phyloP scores from a whole-genome alignment of 2,329 filamentous ascomycete species.

The Colletotrichum sp. region DNA sequence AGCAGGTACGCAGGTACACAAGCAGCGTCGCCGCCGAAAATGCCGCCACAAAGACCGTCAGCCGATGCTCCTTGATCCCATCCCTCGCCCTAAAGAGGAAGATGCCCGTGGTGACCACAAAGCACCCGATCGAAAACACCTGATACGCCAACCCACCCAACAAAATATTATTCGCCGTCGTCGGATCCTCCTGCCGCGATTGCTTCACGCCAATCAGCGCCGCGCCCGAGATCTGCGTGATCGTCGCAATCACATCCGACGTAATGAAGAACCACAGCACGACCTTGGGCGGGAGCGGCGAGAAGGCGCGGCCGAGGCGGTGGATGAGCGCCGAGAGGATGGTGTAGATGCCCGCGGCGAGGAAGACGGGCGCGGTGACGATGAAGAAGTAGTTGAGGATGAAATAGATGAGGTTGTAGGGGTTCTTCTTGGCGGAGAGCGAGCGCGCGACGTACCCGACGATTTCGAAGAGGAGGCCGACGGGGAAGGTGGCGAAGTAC shows the following conservation, averaged over 20 bases:
- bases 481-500: constrained; percentile 51
- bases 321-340: constrained; percentile 55
- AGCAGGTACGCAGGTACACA: constrained; percentile 57
- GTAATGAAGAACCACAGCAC: constrained; percentile 61
- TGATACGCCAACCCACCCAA: constrained; percentile 61
- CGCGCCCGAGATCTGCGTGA: constrained; percentile 59
- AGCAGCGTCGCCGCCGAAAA: constrained; percentile 51
- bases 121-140: constrained; percentile 54
- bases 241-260: constrained; percentile 57
- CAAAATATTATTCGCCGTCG: constrained; percentile 58
- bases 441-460: constrained; percentile 54
- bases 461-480: constrained; percentile 52
- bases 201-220: constrained; percentile 56
- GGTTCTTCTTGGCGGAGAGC: constrained; percentile 53
- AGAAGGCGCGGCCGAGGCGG: constrained; percentile 45
- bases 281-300: constrained; percentile 48
- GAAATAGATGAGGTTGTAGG: constrained; percentile 60
- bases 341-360: constrained; percentile 62
- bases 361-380: constrained; percentile 63
- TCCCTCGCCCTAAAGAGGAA: constrained; percentile 44
- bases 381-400: constrained; percentile 67
- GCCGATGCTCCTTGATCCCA: constrained; percentile 30
- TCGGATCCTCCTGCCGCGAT: constrained; percentile 54
- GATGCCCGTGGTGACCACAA: constrained; percentile 45
- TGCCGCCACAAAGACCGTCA: constrained; percentile 43